Base-by-base conservation (phyloP, 129 eudicot species). In the Helianthus tuberosus region DNA sequence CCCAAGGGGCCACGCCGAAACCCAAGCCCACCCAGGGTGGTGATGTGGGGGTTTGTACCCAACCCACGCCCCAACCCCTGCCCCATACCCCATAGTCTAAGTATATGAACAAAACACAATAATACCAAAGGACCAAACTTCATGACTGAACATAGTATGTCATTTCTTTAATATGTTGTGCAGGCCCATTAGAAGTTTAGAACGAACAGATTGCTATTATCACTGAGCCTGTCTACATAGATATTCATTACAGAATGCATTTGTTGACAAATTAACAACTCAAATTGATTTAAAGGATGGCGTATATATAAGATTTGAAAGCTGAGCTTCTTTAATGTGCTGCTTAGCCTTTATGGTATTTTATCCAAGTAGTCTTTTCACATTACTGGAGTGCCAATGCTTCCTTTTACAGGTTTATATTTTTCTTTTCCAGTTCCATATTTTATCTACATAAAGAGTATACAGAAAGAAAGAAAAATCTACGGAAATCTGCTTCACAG, bases 121-220 rank as follows among this genome's bases (percentile, higher is more conserved):
- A 15, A 69, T n/a, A 10, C 35, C 23, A 35, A 50, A 35, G 51
- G 38, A 38, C 49, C 51, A 52, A 29, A 35, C 50, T 36, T 70
- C 64, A 70, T 50, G 62, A 69, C 62, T 51, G 66, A 61, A 32
- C 10, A 61, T 61, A 61, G 66, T 12, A 29, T 68, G 55, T 7
- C 25, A 67, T 67, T 64, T 64, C 55, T 48, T 38, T 25, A 13
- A 17, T 23, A 47, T 47, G 12, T n/a, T 46, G 17, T 14, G 64
- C 57, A 47, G 13, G 48, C 72, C 58, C 72, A 6, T n/a, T n/a
- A n/a, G n/a, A n/a, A n/a, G n/a, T n/a, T 46, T 47, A 25, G 39
- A 66, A 66, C 54, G 44, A 44, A 46, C 39, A 66, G 4, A 44
- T 11, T 10, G 71, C 71, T 43, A 23, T 47, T 27, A 68, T 48